Evolutionary conservation across 2,329 filamentous ascomycete genomes (phyloP), one percentile per base, ranked within the genome.

Genomic region (Pseudogymnoascus verrucosus): DNA sequence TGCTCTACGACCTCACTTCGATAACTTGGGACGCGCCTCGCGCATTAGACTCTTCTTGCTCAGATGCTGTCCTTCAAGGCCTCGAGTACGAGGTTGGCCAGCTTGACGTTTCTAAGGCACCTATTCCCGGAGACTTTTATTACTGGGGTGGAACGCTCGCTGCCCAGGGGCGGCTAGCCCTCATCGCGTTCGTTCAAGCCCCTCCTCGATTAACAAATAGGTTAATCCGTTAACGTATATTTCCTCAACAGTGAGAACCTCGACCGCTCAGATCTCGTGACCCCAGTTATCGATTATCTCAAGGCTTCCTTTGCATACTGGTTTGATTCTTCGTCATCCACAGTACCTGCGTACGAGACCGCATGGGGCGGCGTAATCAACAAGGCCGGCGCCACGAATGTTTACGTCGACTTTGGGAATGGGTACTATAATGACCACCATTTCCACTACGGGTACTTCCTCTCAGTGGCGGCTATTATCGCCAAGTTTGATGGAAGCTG

Each of bases 391-490:
- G 63, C 64, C 4, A 62, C 42, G 12, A 68, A 70, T 37, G 42
- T 64, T 21, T 64, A 64, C 7, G 63, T 69, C 19, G 71, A 72
- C 62, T 72, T 70, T 63, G 70, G 71, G 14, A 72, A 72, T 47
- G 68, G 66, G 5, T 70, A 66, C 44, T 71, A 71, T 65, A 72
- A 72, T 65, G 71, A 72, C 39, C 71, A 72, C 57, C 70, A 72
- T 60, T 72, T 72, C 65, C 70, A 72, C 63, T 72, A 70, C 44
- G 71, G 70, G 23, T 72, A 72, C 39, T 69, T 68, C 51, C 64
- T 71, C 8, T 62, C 62, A 12, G 62, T 69, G 19, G 70, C 69
- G n/a, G 71, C 70, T 14, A 65, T 69, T 44, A 71, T 72, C 64
- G 70, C 65, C 51, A 66, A 68, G 42, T 67, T 69, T 57, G 68